These are phyloP conservation scores for Microstegium vimineum DNA, from an alignment of 176 grass and related monocot genomes.

Conservation along the genomic window DNA sequence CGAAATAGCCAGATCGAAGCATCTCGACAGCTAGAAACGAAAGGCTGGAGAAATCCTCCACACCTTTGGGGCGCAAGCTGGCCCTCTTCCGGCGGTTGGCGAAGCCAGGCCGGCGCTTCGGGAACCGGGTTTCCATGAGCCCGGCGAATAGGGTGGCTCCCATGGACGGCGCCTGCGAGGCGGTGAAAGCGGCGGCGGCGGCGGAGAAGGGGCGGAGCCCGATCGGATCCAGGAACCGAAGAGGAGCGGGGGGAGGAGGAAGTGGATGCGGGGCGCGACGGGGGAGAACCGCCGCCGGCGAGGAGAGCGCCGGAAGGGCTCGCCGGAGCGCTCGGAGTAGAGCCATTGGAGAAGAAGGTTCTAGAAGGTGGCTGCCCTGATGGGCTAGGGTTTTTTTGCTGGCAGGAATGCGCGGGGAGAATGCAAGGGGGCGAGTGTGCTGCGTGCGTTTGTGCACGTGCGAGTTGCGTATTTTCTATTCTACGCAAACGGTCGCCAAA, in stretches of 20 bases:
- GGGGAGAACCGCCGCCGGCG: not conserved
- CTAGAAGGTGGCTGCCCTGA: constrained; percentile 16
- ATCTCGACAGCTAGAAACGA: not conserved
- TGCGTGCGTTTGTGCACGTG: not conserved
- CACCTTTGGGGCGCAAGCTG: constrained; percentile 72
- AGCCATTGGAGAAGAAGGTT: constrained; percentile 48
- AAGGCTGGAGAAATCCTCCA: not conserved
- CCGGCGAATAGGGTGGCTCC: constrained; percentile 37
- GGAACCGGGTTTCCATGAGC: constrained; percentile 61
- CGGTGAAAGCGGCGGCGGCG: constrained; percentile 21
- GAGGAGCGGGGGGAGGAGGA: not conserved
- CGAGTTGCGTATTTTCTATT: not conserved
- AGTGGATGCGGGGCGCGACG: not conserved
- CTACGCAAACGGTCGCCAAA: not conserved
- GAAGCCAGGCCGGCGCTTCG: constrained; percentile 67
- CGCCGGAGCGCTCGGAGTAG: constrained; percentile 55
- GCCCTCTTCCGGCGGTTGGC: constrained; percentile 71
- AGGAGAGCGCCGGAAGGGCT: constrained; percentile 27
- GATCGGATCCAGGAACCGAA: constrained; percentile 35
- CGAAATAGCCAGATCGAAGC: not conserved
- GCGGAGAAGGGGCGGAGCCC: constrained; percentile 32
- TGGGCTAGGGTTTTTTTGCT: constrained; percentile 37
- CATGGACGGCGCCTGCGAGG: constrained; percentile 34
- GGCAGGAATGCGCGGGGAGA: not conserved
- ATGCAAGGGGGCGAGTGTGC: not conserved